phyloP scores from a whole-genome alignment of 495 filamentous ascomycete genomes.

The Lepidopterella palustris region DNA sequence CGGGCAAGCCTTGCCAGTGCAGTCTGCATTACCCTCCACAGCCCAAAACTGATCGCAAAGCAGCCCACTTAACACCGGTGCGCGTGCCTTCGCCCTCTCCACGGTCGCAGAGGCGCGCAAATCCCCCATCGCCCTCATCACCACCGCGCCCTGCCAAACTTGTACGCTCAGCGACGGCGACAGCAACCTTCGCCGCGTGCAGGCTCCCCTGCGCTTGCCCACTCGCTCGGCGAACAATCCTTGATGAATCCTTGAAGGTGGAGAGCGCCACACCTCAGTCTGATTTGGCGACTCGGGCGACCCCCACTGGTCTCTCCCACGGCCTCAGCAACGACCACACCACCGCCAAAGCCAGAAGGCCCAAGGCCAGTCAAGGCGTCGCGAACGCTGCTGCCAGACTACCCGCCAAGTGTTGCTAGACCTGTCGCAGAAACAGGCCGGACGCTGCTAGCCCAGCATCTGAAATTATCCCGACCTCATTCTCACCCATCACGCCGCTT shows the following conservation, averaged over 20 bases:
- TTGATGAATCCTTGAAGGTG: slow-evolving; percentile 5
- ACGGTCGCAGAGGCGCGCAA: neutral
- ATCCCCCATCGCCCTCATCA: neutral
- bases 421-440: slow-evolving; percentile 1
- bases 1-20: neutral
- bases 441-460: slow-evolving; percentile 10
- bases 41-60: neutral
- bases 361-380: slow-evolving; percentile 1
- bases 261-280: neutral
- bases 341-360: neutral
- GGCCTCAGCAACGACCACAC: slow-evolving; percentile 1
- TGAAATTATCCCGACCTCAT: slow-evolving; percentile 12
- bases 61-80: neutral
- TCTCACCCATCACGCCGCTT: slow-evolving; percentile 12
- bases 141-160: neutral
- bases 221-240: slow-evolving; percentile 5
- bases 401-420: slow-evolving; percentile 8
- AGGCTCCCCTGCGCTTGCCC: slow-evolving; percentile 3
- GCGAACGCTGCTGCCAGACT: slow-evolving; percentile 1
- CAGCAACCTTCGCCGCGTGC: slow-evolving; percentile 5
- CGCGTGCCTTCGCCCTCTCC: neutral
- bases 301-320: slow-evolving; percentile 1
- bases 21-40: neutral
- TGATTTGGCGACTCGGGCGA: slow-evolving; percentile 5
- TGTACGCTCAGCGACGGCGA: neutral